phyloP scores from a whole-genome alignment of 805 yeast genomes.

The Metahyphopichia silvanorum region DNA sequence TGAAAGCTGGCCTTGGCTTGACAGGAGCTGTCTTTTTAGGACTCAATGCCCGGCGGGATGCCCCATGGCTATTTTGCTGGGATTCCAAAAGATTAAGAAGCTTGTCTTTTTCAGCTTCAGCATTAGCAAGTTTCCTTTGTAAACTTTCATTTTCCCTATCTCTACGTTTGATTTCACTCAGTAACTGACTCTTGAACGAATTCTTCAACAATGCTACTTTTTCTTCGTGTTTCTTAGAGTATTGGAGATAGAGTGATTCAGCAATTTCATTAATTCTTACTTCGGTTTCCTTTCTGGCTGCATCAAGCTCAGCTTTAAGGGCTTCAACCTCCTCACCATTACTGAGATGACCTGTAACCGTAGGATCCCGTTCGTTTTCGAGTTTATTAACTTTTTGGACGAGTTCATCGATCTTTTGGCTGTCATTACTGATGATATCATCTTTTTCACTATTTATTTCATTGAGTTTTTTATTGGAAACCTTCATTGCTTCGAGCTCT shows the following conservation, averaged over 20 bases:
- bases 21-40: no score
- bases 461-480: slow-evolving; percentile 6
- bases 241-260: slow-evolving; percentile 67
- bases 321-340: slow-evolving; percentile 12
- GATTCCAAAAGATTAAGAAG: no score
- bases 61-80: no score
- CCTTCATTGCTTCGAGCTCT: slow-evolving; percentile 4
- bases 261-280: slow-evolving; percentile 60
- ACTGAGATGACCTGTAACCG: slow-evolving; percentile 6
- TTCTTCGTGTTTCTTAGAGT: slow-evolving; percentile 72
- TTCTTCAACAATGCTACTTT: slow-evolving; percentile 57
- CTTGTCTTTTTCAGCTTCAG: slow-evolving; percentile 49
- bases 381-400: slow-evolving; percentile 18
- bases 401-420: slow-evolving; percentile 26
- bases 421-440: slow-evolving; percentile 27
- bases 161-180: slow-evolving; percentile 42
- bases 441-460: slow-evolving; percentile 23
- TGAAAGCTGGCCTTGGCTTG: no score
- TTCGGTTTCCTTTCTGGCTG: slow-evolving; percentile 49
- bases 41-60: no score
- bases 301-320: slow-evolving; percentile 21
- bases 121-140: slow-evolving; percentile 27
- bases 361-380: slow-evolving; percentile 9
- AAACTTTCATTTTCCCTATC: slow-evolving; percentile 52
- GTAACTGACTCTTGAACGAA: slow-evolving; percentile 28